These are phyloP conservation scores for Lodderomyces theae DNA, from an alignment of 1,139 yeast species.

Conservation along the genomic window DNA sequence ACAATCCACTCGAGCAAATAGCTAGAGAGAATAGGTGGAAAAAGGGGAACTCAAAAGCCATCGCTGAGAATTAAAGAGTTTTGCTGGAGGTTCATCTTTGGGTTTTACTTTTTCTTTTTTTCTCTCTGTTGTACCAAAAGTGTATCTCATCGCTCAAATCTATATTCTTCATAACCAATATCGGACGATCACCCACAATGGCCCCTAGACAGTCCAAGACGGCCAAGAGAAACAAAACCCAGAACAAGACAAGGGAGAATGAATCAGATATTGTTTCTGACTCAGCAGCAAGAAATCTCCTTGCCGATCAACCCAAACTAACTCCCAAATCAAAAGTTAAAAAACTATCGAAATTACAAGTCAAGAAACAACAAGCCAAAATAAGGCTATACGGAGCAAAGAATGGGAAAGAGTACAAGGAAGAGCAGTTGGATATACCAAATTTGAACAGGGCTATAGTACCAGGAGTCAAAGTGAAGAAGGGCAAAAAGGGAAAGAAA, in stretches of 20 bases:
- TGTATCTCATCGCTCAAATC: slow-evolving; percentile 5
- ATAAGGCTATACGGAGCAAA: slow-evolving; percentile 68
- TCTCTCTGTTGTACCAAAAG: not conserved
- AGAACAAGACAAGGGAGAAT: slow-evolving; percentile 54
- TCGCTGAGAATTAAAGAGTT: no score
- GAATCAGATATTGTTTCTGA: slow-evolving; percentile 68
- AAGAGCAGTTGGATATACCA: slow-evolving; percentile 77
- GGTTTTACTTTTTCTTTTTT: not conserved
- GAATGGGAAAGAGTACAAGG: slow-evolving; percentile 65
- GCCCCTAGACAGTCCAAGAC: slow-evolving; percentile 59
- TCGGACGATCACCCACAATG: slow-evolving; percentile 25
- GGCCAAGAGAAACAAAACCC: slow-evolving; percentile 52
- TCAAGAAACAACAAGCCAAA: slow-evolving; percentile 64
- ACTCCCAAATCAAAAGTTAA: slow-evolving; percentile 58
- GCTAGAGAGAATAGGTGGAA: slow-evolving; percentile 8
- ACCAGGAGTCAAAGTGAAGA: slow-evolving; percentile 76
- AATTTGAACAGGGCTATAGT: slow-evolving; percentile 74
- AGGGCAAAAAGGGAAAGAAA: slow-evolving; percentile 91
- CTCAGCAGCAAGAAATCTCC: slow-evolving; percentile 60
- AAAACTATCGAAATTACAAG: slow-evolving; percentile 49
- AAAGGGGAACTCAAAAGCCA: not conserved
- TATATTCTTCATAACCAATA: not conserved
- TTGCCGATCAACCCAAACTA: slow-evolving; percentile 59
- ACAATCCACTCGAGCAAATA: slow-evolving; percentile 12
- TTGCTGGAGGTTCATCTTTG: no score